phyloP scores from a whole-genome alignment of 2,329 filamentous ascomycete species.

The Diaporthe australafricana region DNA sequence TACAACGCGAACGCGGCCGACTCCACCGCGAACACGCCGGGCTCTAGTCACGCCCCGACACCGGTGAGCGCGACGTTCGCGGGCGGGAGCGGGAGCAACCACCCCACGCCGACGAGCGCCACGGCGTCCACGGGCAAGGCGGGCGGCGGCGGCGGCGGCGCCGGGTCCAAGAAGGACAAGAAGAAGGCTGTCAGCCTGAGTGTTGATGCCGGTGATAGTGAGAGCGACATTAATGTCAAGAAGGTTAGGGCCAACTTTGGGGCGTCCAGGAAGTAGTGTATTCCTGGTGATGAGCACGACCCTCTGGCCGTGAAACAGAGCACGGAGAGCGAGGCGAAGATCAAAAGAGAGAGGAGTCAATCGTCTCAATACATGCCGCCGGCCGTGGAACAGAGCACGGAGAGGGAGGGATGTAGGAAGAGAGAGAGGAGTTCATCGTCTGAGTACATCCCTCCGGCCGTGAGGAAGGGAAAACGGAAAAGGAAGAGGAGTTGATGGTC shows the following conservation, averaged over 20 bases:
- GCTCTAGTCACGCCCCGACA: slow-evolving; percentile 62
- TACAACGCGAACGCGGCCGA: slow-evolving; percentile 58
- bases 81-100: slow-evolving; percentile 56
- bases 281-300: not conserved
- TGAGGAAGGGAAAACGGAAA: too few relatives aligned
- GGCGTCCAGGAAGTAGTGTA: slow-evolving; percentile 57
- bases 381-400: not conserved
- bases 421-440: not conserved
- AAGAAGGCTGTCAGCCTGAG: slow-evolving; percentile 55
- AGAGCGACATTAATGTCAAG: slow-evolving; percentile 65
- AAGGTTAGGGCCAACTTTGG: slow-evolving; percentile 71
- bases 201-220: slow-evolving; percentile 61
- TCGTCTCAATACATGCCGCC: not conserved
- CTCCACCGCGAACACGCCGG: slow-evolving; percentile 37
- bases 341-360: not conserved
- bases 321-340: not conserved
- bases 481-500: not conserved
- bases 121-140: slow-evolving; percentile 48
- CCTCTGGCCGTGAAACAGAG: not conserved
- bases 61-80: slow-evolving; percentile 65
- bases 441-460: too few relatives aligned
- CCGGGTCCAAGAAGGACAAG: slow-evolving; percentile 61
- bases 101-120: slow-evolving; percentile 67
- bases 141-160: slow-evolving; percentile 46
- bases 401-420: too few relatives aligned